Evolutionary conservation across 2,329 filamentous ascomycete genomes (phyloP).

Genomic region (Onygena corvina): DNA sequence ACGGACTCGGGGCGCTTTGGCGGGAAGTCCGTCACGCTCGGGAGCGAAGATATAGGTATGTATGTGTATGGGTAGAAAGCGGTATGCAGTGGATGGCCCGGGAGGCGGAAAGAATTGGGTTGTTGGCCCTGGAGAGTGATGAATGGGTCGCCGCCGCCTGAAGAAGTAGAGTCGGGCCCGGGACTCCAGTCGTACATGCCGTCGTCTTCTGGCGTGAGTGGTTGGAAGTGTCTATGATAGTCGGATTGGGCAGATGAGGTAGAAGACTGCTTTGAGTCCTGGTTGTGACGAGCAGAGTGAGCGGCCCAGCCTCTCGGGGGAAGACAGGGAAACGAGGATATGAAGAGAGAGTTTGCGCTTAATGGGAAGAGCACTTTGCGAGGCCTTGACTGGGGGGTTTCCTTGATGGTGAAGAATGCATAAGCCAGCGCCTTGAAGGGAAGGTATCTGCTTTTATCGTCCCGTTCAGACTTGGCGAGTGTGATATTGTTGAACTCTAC

Average conservation of each 20-base stretch:
- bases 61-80: constrained; percentile 24
- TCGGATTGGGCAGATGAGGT: not conserved
- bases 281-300: constrained; percentile 5
- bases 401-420: constrained; percentile 19
- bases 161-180: constrained; percentile 7
- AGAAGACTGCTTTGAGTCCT: not conserved
- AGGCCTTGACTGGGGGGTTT: constrained; percentile 10
- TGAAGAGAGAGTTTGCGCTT: constrained; percentile 42
- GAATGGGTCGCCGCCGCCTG: not conserved
- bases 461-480: constrained; percentile 16
- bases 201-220: not conserved
- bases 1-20: not conserved
- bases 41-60: constrained; percentile 21
- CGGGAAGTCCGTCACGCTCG: constrained; percentile 15
- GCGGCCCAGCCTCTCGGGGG: constrained; percentile 29
- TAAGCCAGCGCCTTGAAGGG: constrained; percentile 20
- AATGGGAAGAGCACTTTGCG: constrained; percentile 30
- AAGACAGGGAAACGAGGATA: constrained; percentile 44
- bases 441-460: constrained; percentile 13
- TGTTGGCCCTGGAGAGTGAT: not conserved
- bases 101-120: constrained; percentile 20
- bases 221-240: constrained; percentile 11
- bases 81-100: constrained; percentile 30
- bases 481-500: constrained; percentile 12
- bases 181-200: constrained; percentile 2